phyloP scores from a whole-genome alignment of 2,329 filamentous ascomycete species.

The Paramyrothecium sp. region DNA sequence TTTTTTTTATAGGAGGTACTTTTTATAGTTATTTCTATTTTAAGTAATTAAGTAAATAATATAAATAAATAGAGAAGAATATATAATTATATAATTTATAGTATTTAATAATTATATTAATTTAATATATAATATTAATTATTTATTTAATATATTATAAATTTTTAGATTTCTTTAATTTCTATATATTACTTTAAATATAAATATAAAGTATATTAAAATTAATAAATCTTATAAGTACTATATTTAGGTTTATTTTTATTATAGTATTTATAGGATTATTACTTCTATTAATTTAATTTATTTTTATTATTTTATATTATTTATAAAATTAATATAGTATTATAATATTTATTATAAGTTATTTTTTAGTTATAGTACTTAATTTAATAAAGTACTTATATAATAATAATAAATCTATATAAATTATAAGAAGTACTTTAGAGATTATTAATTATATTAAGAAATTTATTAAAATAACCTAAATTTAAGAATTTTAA shows the following conservation, averaged over 20 bases:
- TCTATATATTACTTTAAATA: neutral
- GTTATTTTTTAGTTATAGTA: constrained; percentile 10
- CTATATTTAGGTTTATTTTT: constrained; percentile 2
- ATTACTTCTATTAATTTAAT: no score
- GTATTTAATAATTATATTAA: neutral
- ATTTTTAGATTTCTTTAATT: neutral
- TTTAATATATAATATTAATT: neutral
- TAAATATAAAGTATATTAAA: constrained; percentile 2
- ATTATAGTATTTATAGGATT: no score
- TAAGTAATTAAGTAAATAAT: no score
- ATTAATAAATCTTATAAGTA: neutral
- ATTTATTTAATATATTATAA: neutral
- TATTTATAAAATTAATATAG: constrained; percentile 9
- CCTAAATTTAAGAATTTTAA: no score
- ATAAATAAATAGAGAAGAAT: neutral
- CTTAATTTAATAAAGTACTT: constrained; percentile 9
- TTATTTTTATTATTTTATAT: constrained; percentile 1
- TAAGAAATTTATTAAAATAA: constrained; percentile 8
- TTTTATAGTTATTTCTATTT: neutral
- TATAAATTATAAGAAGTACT: constrained; percentile 4
- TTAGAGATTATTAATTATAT: constrained; percentile 3
- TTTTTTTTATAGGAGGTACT: neutral
- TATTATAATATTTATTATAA: constrained; percentile 6
- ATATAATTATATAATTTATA: neutral
- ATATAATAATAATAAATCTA: constrained; percentile 6